Evolutionary conservation across 2,329 filamentous ascomycete genomes (phyloP).

Genomic region (Phoma sp.): DNA sequence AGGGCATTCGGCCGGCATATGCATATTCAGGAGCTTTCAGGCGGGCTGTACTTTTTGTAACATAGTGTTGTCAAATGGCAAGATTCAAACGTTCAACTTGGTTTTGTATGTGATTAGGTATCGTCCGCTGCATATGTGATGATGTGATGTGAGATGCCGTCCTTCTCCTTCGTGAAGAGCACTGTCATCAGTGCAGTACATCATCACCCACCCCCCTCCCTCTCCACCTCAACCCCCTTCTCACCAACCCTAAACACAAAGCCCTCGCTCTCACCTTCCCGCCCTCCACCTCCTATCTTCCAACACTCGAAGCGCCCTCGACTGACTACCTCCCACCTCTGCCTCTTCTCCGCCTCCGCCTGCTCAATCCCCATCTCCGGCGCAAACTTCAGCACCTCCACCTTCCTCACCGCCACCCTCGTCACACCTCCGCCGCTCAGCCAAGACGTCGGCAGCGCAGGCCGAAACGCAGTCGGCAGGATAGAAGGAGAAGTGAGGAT

Average conservation of each 20-base stretch:
- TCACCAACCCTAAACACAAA: slow-evolving; percentile 39
- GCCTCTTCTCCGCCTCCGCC: slow-evolving; percentile 43
- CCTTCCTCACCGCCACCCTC: slow-evolving; percentile 44
- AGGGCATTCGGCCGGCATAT: slow-evolving; percentile 5
- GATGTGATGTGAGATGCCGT: too few relatives aligned
- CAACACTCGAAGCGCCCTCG: slow-evolving; percentile 47
- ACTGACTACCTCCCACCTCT: slow-evolving; percentile 48
- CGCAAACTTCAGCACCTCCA: slow-evolving; percentile 47
- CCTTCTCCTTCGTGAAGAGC: not conserved
- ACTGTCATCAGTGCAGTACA: not conserved
- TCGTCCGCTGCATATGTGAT: too few relatives aligned
- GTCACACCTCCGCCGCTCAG: slow-evolving; percentile 32
- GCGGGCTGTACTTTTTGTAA: slow-evolving; percentile 14
- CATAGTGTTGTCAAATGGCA: slow-evolving; percentile 12
- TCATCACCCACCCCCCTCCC: not conserved
- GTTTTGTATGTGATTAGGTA: too few relatives aligned
- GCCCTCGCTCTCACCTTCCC: slow-evolving; percentile 21
- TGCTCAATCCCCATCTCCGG: slow-evolving; percentile 49
- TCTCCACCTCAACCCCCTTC: slow-evolving; percentile 20
- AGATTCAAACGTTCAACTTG: not conserved
- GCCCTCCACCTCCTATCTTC: slow-evolving; percentile 26
- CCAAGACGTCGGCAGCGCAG: slow-evolving; percentile 41
- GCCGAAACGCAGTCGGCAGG: slow-evolving; percentile 16
- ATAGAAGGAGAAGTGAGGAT: slow-evolving; percentile 28
- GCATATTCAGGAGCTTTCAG: slow-evolving; percentile 16